phyloP scores from a whole-genome alignment of 345 rosid species.

The Microthlaspi erraticum region DNA sequence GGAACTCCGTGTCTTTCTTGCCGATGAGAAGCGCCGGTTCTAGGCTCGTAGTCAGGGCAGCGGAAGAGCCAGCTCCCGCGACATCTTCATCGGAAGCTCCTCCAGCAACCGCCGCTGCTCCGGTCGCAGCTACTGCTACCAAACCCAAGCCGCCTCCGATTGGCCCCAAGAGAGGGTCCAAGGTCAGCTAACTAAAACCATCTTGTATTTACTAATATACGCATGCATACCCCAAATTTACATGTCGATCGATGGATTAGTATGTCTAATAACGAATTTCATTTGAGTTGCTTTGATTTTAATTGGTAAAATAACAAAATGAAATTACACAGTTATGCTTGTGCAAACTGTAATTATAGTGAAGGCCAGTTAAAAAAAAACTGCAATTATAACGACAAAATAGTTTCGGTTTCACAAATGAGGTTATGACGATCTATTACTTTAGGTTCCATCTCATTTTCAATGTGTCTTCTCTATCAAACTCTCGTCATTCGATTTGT shows the following conservation, averaged over 20 bases:
- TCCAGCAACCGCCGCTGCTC: constrained; percentile 46
- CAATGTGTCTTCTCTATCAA: neutral
- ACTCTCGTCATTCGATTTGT: neutral
- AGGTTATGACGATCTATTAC: no score
- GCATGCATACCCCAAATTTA: neutral
- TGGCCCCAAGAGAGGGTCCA: constrained; percentile 95
- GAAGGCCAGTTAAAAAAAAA: no score
- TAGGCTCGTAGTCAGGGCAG: constrained; percentile 69
- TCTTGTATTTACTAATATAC: neutral
- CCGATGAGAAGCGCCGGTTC: constrained; percentile 44
- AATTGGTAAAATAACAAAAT: neutral
- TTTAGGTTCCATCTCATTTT: neutral
- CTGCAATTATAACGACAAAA: no score
- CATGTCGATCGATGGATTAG: neutral
- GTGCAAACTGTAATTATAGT: neutral
- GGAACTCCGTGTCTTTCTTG: constrained; percentile 57
- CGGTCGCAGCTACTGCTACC: constrained; percentile 49
- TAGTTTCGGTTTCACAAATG: no score
- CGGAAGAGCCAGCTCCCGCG: constrained; percentile 58
- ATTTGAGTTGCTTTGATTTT: neutral
- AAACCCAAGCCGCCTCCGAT: constrained; percentile 82
- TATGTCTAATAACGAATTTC: neutral
- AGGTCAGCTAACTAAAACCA: constrained; percentile 54
- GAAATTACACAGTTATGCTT: neutral
- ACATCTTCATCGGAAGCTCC: constrained; percentile 49